Conservation (phyloP, 2,329 filamentous ascomycete genomes). For the Allantophomopsis lycopodina region DNA sequence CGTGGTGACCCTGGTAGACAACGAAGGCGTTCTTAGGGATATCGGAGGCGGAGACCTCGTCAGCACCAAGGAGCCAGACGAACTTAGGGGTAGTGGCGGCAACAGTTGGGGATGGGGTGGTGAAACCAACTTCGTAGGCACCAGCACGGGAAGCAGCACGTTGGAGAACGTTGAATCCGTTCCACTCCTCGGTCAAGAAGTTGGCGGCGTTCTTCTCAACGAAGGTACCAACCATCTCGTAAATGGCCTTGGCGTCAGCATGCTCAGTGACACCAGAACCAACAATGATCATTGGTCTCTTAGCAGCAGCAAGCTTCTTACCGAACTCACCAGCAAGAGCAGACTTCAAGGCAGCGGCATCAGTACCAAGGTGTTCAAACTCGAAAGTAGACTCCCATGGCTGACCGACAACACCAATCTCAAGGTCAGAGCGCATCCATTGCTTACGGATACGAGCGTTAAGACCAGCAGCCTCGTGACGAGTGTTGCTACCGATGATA, state of each 20-base stretch:
- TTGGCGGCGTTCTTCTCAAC: conserved; percentile 85
- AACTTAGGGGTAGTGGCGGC: conserved; percentile 85
- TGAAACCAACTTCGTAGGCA: conserved; percentile 93
- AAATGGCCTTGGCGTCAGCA: conserved; percentile 80
- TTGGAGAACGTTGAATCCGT: conserved; percentile 95
- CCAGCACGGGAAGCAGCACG: conserved; percentile 82
- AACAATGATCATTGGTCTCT: conserved; percentile 93
- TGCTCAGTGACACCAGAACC: conserved; percentile 89
- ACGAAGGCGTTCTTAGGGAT: conserved; percentile 95
- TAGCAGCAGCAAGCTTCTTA: conserved; percentile 77
- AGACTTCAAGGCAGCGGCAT: conserved; percentile 69
- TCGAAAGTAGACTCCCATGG: conserved; percentile 90
- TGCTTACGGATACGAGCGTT: conserved; percentile 97
- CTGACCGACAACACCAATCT: conserved; percentile 85
- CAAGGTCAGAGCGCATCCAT: conserved; percentile 88
- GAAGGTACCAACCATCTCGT: conserved; percentile 79
- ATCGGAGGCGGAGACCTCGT: conserved; percentile 74
- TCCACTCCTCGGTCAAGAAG: conserved; percentile 86
- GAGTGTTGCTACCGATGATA: conserved; percentile 86
- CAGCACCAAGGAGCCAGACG: conserved; percentile 89
- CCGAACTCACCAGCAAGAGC: conserved; percentile 79
- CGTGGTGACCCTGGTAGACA: conserved; percentile 96
- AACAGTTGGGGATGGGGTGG: conserved; percentile 67
- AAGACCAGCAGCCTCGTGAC: conserved; percentile 86
- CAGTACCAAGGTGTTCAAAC: conserved; percentile 76